phyloP scores from a whole-genome alignment of 805 yeast genomes.

The Soucietia sequanensis region DNA sequence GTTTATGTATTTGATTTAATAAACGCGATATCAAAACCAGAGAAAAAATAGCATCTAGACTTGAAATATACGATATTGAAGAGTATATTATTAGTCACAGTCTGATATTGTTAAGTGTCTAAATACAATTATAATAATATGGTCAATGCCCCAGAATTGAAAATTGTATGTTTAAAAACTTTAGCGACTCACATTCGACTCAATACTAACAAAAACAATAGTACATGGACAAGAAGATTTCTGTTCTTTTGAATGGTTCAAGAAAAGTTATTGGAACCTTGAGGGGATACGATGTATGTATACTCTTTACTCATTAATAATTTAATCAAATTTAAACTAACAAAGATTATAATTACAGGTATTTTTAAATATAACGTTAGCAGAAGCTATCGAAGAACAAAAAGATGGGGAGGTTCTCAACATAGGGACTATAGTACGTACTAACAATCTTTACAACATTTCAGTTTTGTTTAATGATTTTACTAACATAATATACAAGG shows the following conservation, averaged over 20 bases:
- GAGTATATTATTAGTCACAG: no score
- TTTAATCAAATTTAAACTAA: background rate
- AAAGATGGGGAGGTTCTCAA: conserved; percentile 48
- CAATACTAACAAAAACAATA: conserved; percentile 26
- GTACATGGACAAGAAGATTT: conserved; percentile 77
- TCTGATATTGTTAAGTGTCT: no score
- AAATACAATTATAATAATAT: no score
- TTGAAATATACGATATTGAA: no score
- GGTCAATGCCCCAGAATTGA: conserved; percentile 65
- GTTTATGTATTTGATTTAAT: no score
- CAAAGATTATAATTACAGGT: conserved; percentile 42
- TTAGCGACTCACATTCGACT: no score
- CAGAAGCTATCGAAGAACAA: conserved; percentile 65
- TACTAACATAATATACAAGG: conserved; percentile 28
- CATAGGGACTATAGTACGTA: conserved; percentile 61
- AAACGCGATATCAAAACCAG: no score
- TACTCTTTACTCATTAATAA: no score
- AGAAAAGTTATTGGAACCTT: conserved; percentile 77
- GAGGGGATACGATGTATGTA: conserved; percentile 74
- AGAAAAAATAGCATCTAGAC: no score
- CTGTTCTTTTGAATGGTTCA: conserved; percentile 74
- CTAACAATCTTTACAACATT: background rate
- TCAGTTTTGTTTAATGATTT: background rate
- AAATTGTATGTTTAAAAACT: conserved; percentile 40
- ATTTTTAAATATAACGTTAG: conserved; percentile 70